phyloP scores from a whole-genome alignment of 1,284 basidiomycete species.

The Tremellales sp. region DNA sequence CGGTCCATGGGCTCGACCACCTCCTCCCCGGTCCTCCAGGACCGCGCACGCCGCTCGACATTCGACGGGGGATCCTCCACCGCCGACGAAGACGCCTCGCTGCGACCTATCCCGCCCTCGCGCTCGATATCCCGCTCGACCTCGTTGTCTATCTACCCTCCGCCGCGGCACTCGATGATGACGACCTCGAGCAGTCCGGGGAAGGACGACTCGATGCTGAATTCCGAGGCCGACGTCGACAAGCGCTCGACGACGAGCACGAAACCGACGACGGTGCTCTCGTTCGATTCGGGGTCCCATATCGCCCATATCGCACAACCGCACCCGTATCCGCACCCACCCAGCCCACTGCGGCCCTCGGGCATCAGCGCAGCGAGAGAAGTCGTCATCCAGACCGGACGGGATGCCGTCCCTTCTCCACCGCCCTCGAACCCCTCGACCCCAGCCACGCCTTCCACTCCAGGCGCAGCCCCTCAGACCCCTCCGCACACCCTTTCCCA shows the following conservation, averaged over 20 bases:
- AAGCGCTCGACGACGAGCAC: constrained; percentile 68
- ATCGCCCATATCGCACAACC: constrained; percentile 89
- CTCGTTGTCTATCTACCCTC: constrained; percentile 17
- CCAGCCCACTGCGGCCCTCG: background rate
- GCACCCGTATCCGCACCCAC: constrained; percentile 55
- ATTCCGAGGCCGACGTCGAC: constrained; percentile 60
- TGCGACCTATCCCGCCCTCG: constrained; percentile 79
- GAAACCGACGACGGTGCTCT: constrained; percentile 89
- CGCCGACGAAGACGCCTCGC: constrained; percentile 85
- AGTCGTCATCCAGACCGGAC: constrained; percentile 3
- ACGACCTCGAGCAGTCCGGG: constrained; percentile 63
- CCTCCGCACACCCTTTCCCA: constrained; percentile 52
- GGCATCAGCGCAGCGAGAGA: constrained; percentile 13
- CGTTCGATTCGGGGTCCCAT: constrained; percentile 71
- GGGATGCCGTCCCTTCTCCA: constrained; percentile 6
- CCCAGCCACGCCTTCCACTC: background rate
- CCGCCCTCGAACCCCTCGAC: constrained; percentile 3
- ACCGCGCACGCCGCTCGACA: constrained; percentile 13
- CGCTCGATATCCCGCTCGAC: constrained; percentile 77
- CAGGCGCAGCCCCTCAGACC: background rate
- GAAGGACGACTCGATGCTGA: background rate
- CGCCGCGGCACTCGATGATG: background rate
- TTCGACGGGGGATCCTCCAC: constrained; percentile 48
- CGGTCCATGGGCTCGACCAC: constrained; percentile 20
- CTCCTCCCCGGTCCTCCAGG: constrained; percentile 6